These are phyloP conservation scores for Coprinellus micaceus DNA, from an alignment of 768 basidiomycete species.

Conservation along the genomic window DNA sequence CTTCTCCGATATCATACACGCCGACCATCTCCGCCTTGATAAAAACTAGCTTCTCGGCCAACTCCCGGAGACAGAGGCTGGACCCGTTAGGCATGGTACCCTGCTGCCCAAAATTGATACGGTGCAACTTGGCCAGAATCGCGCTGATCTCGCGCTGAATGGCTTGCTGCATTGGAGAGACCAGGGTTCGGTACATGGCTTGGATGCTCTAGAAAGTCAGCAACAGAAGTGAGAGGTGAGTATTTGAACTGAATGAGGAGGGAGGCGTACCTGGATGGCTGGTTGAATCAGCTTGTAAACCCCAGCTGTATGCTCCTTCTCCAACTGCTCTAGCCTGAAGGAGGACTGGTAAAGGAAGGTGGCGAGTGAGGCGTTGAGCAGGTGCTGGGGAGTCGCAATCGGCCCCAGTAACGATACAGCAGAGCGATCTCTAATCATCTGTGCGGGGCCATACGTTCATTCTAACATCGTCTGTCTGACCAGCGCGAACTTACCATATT, in stretches of 20 bases:
- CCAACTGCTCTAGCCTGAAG: slow-evolving; percentile 59
- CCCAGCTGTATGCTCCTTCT: slow-evolving; percentile 60
- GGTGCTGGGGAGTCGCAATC: slow-evolving; percentile 72
- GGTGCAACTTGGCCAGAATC: slow-evolving; percentile 80
- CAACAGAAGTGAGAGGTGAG: background rate
- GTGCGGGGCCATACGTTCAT: background rate
- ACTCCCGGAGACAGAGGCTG: slow-evolving; percentile 88
- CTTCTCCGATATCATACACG: slow-evolving; percentile 69
- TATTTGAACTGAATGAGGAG: background rate
- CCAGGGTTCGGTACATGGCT: slow-evolving; percentile 49
- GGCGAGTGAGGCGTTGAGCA: slow-evolving; percentile 72
- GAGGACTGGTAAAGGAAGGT: slow-evolving; percentile 79
- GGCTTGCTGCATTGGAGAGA: slow-evolving; percentile 59
- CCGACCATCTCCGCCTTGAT: slow-evolving; percentile 74
- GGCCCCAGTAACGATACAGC: slow-evolving; percentile 75
- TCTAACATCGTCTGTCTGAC: background rate
- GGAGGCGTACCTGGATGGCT: slow-evolving; percentile 49
- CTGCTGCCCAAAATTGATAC: slow-evolving; percentile 71
- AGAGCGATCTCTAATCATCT: slow-evolving; percentile 77
- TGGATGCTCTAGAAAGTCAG: slow-evolving; percentile 42
- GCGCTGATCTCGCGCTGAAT: slow-evolving; percentile 78
- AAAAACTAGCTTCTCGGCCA: slow-evolving; percentile 83
- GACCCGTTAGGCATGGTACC: slow-evolving; percentile 65
- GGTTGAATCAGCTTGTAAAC: slow-evolving; percentile 55
- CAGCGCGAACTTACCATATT: slow-evolving; percentile 51